A percentile compares a stretch with the other conserved stretches of the same genome.
Evolutionary conservation across 2,329 filamentous ascomycete genomes (phyloP).

Genomic region (Cladorrhinum sp.): DNA sequence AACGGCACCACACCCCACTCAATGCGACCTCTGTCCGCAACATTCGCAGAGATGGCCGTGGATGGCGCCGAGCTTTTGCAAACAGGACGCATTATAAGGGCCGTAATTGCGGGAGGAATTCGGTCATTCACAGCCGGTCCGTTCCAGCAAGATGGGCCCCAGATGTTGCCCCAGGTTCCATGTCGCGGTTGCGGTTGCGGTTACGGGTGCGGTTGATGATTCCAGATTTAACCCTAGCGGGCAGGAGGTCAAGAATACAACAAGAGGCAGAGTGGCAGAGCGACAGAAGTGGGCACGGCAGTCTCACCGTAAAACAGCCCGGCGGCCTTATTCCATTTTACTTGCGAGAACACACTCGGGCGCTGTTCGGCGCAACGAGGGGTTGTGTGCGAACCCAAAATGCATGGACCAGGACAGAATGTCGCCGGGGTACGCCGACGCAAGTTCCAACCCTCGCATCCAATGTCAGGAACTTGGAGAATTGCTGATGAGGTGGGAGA

Average conservation of each 20-base stretch:
- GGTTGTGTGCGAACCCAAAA: slow-evolving; percentile 9
- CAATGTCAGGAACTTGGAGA: slow-evolving; percentile 2
- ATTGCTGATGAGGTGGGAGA: not conserved
- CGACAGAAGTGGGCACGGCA: slow-evolving; percentile 7
- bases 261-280: slow-evolving; percentile 1
- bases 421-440: slow-evolving; percentile 7
- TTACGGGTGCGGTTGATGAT: not conserved
- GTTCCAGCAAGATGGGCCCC: slow-evolving; percentile 7
- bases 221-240: not conserved
- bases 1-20: slow-evolving; percentile 22
- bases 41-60: slow-evolving; percentile 13
- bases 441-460: not conserved
- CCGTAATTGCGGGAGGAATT: slow-evolving; percentile 17
- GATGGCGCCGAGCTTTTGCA: slow-evolving; percentile 24
- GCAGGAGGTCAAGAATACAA: not conserved
- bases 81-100: slow-evolving; percentile 13
- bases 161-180: slow-evolving; percentile 13
- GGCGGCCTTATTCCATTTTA: not conserved
- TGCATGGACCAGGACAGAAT: not conserved
- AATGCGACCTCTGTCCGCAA: slow-evolving; percentile 9
- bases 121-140: slow-evolving; percentile 21
- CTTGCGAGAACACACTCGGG: slow-evolving; percentile 3
- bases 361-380: slow-evolving; percentile 10
- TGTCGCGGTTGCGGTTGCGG: not conserved
- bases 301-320: slow-evolving; percentile 8